A percentile compares a stretch with the other conserved stretches of the same genome.
Evolutionary conservation across 129 eudicot genomes (phyloP).

Genomic region (Saposhnikovia divaricata): DNA sequence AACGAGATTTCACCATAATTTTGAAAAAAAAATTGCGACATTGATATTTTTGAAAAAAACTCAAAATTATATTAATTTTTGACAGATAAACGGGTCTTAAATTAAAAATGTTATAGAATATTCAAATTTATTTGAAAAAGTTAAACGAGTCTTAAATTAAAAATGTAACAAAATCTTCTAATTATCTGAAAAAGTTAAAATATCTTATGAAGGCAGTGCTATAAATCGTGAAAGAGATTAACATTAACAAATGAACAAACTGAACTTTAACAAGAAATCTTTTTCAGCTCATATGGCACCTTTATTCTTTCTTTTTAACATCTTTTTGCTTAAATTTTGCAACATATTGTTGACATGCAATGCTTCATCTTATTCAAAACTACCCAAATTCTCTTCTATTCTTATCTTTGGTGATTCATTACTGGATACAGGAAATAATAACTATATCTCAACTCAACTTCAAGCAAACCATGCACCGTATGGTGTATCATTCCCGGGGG

Average conservation of each 20-base stretch:
- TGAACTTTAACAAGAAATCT: slow-evolving; percentile 2
- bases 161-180: background rate
- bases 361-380: background rate
- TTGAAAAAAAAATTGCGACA: no score
- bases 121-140: no score
- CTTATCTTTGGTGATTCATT: slow-evolving; percentile 46
- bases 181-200: background rate
- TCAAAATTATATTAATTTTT: no score
- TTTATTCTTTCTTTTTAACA: background rate
- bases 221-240: background rate
- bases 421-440: slow-evolving; percentile 39
- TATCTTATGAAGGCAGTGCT: background rate
- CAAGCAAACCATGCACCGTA: slow-evolving; percentile 34
- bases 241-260: background rate
- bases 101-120: no score
- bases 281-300: background rate
- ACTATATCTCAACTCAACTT: slow-evolving; percentile 21
- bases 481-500: slow-evolving; percentile 34
- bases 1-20: no score
- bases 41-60: no score
- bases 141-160: background rate
- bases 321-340: background rate
- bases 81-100: background rate
- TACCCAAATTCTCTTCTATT: slow-evolving; percentile 14
- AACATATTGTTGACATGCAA: background rate